phyloP scores from a whole-genome alignment of 805 yeast species.

The Suhomyces sp. region DNA sequence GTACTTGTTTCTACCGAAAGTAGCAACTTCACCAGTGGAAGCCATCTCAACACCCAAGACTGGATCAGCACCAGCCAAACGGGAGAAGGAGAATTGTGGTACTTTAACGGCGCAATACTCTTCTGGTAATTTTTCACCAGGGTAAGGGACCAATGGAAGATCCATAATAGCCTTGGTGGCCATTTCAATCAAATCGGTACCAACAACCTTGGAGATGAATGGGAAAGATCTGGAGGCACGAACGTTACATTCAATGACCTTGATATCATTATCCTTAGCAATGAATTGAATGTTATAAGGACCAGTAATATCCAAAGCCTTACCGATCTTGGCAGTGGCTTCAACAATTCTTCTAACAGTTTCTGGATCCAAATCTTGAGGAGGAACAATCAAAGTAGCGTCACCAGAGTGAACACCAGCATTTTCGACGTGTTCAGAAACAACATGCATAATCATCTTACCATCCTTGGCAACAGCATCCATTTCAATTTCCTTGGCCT shows the following conservation, averaged over 20 bases:
- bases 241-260: conserved; percentile 97
- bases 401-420: conserved; percentile 99
- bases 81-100: conserved; percentile 95
- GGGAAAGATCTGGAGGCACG: conserved; percentile 99
- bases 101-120: conserved; percentile 96
- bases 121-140: conserved; percentile 82
- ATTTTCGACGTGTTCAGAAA: conserved; percentile 96
- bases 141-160: conserved; percentile 83
- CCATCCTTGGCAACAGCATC: conserved; percentile 98
- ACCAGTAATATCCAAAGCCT: conserved; percentile 93
- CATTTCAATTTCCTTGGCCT: conserved; percentile 97
- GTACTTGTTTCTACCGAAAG: conserved; percentile 92
- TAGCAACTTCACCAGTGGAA: conserved; percentile 98
- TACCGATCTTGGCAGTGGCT: conserved; percentile 94
- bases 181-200: conserved; percentile 93
- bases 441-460: conserved; percentile 93
- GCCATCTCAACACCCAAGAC: conserved; percentile 99
- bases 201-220: conserved; percentile 95
- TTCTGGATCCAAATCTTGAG: conserved; percentile 90
- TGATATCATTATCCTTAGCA: conserved; percentile 91
- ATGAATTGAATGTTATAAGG: conserved; percentile 97
- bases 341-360: conserved; percentile 88
- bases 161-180: conserved; percentile 96
- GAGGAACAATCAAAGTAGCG: conserved; percentile 95
- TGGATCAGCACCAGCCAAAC: conserved; percentile 97